Conservation (phyloP, 208 protist species). For the Trypanosoma theileri region DNA sequence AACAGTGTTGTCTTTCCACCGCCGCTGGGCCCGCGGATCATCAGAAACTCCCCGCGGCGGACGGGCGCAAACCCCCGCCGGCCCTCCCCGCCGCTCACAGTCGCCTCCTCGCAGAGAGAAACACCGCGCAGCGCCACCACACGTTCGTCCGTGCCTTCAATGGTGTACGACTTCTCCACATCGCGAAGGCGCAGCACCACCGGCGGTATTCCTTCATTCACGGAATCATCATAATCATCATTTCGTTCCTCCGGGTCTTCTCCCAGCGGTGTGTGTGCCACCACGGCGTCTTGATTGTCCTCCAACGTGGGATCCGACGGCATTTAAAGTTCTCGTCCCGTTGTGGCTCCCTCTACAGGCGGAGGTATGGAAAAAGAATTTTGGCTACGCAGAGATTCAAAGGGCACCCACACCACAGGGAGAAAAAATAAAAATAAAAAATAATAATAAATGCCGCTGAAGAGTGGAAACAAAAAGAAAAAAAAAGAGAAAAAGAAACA, state of each 20-base stretch:
- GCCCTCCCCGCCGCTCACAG: conserved; percentile 6
- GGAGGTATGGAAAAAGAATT: too few relatives aligned
- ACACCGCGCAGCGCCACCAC: conserved; percentile 71
- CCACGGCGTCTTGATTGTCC: too few relatives aligned
- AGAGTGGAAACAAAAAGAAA: neutral
- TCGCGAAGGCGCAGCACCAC: conserved; percentile 63
- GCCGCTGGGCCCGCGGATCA: conserved; percentile 96
- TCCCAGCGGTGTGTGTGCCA: too few relatives aligned
- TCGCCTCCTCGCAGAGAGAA: conserved; percentile 39
- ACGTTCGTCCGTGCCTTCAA: conserved; percentile 48
- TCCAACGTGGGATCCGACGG: too few relatives aligned
- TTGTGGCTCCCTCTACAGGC: too few relatives aligned
- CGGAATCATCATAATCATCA: neutral
- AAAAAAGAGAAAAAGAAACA: conserved; percentile 5
- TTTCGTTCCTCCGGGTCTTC: neutral
- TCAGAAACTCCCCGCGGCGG: conserved; percentile 95
- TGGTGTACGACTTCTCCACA: conserved; percentile 72
- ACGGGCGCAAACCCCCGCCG: conserved; percentile 58
- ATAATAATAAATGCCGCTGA: too few relatives aligned
- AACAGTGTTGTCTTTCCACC: conserved; percentile 96
- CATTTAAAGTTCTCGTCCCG: too few relatives aligned
- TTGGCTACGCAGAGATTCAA: too few relatives aligned
- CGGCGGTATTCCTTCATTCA: neutral
- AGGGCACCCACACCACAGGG: too few relatives aligned
- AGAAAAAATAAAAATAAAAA: too few relatives aligned